Evolutionary conservation across 2,329 filamentous ascomycete genomes (phyloP), one percentile per base, ranked within the genome.

Genomic region (Phaeophleospora eucalypticola): DNA sequence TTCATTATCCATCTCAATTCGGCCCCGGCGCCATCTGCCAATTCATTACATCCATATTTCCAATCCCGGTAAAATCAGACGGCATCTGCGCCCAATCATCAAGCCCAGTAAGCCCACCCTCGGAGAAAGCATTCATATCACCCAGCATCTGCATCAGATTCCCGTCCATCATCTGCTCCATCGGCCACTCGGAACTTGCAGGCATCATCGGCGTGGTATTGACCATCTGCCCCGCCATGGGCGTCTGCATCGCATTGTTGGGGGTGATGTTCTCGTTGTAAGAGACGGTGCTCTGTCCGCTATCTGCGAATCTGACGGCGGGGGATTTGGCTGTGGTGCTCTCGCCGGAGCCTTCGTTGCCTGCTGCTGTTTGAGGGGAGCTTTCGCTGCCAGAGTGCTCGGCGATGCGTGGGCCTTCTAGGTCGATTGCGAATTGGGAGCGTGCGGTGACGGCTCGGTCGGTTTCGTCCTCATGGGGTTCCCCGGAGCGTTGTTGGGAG

Each of bases 51-150:
- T 52, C 49, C 27, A 43, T 12, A 2, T 43, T 17, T 15, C 18
- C 37, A 39, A 46, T 49, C 12, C 24, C 24, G 14, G 29, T 39
- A 16, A 41, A 21, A 32, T 57, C 50, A 2, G 46, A 21, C 17
- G 53, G 43, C 20, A 58, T 46, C 7, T 18, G 46, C 2, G 42
- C 43, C 59, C 59, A 62, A 27, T 57, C 51, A 17, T 60, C 58
- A 6, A 62, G 33, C 4, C 59, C 58, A 3, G 54, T 56, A 15
- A 62, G 43, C 3, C 52, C 59, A 18, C 51, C 57, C 38, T 56
- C 56, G 1, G 47, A 43, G 10, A 53, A 46, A 15, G 43, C 45
- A 38, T 41, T 46, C 43, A 57, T 49, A n/a, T 58, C 46, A 15
- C 48, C 51, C 7, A 60, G 43, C 18, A 58, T 54, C 10, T 51